phyloP scores from a whole-genome alignment of 345 rosid genomes.

The Noccaea bulbosa region DNA sequence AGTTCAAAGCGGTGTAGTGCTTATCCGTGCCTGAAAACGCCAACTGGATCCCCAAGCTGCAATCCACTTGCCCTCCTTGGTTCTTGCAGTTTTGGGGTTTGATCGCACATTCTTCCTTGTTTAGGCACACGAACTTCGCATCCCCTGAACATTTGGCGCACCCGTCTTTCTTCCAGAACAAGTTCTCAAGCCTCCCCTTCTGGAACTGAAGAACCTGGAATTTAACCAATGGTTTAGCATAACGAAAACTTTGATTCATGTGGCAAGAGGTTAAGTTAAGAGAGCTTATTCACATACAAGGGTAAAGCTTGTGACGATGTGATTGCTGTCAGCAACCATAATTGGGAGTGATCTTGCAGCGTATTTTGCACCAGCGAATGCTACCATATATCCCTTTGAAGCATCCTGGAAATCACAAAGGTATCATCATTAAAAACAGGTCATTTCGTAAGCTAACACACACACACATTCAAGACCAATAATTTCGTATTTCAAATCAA shows the following conservation, averaged over 20 bases:
- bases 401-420: conserved; percentile 52
- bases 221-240: not conserved
- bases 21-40: conserved; percentile 98
- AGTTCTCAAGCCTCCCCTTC: conserved; percentile 90
- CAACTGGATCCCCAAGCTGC: conserved; percentile 92
- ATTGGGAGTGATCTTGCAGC: conserved; percentile 90
- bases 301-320: conserved; percentile 86
- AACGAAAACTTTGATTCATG: not conserved
- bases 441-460: conserved; percentile 3
- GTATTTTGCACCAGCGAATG: conserved; percentile 95
- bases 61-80: conserved; percentile 76
- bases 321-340: conserved; percentile 74
- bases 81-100: conserved; percentile 64
- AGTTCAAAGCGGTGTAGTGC: conserved; percentile 77
- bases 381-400: conserved; percentile 92
- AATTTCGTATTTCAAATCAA: not conserved
- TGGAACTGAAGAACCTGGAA: conserved; percentile 85
- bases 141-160: conserved; percentile 76
- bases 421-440: not conserved
- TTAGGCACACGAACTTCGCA: conserved; percentile 71
- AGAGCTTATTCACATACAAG: conserved; percentile 61
- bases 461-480: conserved; percentile 7
- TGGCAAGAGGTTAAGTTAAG: not conserved
- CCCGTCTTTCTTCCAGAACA: conserved; percentile 96
- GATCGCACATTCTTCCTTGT: conserved; percentile 86